Percentiles rank a stretch among this genome's conserved stretches.
Evolutionary conservation across 169 alveolate species (phyloP).

Genomic region (Plasmodium coatneyi): DNA sequence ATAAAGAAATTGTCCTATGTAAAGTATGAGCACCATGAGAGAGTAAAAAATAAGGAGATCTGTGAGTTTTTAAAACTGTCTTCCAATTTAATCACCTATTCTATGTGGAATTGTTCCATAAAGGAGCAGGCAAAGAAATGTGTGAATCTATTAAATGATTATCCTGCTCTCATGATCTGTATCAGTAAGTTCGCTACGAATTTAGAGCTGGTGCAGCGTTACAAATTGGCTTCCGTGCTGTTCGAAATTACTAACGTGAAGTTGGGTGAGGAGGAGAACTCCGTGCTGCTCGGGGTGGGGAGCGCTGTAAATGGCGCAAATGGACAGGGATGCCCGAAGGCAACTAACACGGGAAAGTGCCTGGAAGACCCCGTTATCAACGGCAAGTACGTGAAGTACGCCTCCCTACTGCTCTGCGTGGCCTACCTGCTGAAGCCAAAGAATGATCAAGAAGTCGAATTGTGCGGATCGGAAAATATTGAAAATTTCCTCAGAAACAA

Average conservation of each 20-base stretch:
- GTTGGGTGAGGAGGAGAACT: conserved; percentile 35
- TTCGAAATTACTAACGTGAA: conserved; percentile 56
- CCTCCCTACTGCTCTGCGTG: conserved; percentile 40
- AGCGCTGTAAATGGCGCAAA: not conserved
- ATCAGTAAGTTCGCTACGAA: conserved; percentile 38
- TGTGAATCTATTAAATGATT: conserved; percentile 53
- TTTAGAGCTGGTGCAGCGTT: conserved; percentile 18
- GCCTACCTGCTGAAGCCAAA: conserved; percentile 48
- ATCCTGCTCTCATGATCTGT: conserved; percentile 67
- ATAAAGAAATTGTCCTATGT: conserved; percentile 55
- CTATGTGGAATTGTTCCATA: conserved; percentile 53
- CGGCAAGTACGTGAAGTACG: conserved; percentile 29
- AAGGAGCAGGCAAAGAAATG: conserved; percentile 63
- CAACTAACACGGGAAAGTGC: not conserved
- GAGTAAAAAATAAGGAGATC: conserved; percentile 40
- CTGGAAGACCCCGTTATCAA: conserved; percentile 17
- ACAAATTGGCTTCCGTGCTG: conserved; percentile 42
- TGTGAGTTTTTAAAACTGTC: conserved; percentile 44
- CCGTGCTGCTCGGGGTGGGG: not conserved
- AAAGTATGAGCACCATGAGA: conserved; percentile 46
- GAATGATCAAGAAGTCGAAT: conserved; percentile 46
- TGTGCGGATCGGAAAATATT: conserved; percentile 50
- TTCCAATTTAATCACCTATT: conserved; percentile 29
- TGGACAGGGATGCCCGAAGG: not conserved
- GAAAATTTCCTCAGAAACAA: conserved; percentile 19